Conservation (phyloP, 805 yeast species). For the Aciculoconidium aculeatum region DNA sequence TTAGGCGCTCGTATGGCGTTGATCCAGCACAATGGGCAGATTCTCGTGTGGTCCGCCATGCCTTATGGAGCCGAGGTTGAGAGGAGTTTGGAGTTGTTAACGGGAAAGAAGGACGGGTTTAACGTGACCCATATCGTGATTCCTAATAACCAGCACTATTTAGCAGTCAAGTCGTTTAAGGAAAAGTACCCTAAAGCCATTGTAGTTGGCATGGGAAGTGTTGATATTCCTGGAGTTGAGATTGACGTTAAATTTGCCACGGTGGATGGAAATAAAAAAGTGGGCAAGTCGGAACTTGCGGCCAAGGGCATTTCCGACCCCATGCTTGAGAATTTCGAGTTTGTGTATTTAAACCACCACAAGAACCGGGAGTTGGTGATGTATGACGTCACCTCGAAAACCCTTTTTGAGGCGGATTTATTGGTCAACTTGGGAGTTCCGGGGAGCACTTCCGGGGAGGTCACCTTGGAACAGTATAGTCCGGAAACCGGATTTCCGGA, state of each 20-base stretch:
- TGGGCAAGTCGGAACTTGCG: constrained; percentile 3
- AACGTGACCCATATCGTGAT: constrained; percentile 9
- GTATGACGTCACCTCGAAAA: constrained; percentile 7
- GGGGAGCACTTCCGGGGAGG: constrained; percentile 6
- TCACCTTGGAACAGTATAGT: constrained; percentile 10
- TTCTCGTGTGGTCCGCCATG: constrained; percentile 12
- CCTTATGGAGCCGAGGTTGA: constrained; percentile 8
- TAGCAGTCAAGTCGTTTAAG: constrained; percentile 10
- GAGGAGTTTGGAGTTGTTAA: constrained; percentile 7
- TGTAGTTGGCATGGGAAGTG: constrained; percentile 8
- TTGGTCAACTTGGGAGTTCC: constrained; percentile 9
- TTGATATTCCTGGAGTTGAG: constrained; percentile 2
- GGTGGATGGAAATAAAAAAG: constrained; percentile 12
- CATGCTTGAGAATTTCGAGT: constrained; percentile 8
- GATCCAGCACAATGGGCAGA: constrained; percentile 18
- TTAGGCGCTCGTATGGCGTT: constrained; percentile 38
- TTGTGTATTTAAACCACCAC: constrained; percentile 9
- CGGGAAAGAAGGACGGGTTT: constrained; percentile 3
- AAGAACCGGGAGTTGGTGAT: constrained; percentile 11
- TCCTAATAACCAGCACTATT: constrained; percentile 10
- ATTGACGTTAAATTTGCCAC: constrained; percentile 4
- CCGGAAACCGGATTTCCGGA: constrained; percentile 9
- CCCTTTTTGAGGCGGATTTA: constrained; percentile 11
- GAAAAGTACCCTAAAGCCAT: constrained; percentile 9
- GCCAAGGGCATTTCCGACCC: constrained; percentile 6